Evolutionary conservation across 164 flowering plant genomes (phyloP).

Genomic region (Hamamelis virginiana): DNA sequence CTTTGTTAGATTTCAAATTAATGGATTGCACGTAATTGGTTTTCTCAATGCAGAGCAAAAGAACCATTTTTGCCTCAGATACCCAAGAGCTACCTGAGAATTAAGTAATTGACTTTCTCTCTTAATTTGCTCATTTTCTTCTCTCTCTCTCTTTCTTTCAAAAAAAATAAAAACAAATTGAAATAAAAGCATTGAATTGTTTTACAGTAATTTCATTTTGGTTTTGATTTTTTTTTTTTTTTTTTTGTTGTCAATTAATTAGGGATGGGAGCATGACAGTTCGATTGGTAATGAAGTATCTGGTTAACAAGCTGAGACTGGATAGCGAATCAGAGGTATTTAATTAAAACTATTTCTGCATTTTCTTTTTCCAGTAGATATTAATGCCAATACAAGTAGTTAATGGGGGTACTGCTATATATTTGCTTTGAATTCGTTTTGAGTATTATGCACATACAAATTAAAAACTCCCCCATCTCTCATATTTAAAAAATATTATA

Average conservation of each 20-base stretch:
- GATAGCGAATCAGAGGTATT: constrained; percentile 95
- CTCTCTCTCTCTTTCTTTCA: background rate
- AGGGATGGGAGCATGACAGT: constrained; percentile 95
- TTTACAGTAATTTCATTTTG: too few species aligned
- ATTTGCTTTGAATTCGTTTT: too few species aligned
- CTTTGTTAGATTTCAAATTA: background rate
- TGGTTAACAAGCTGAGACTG: constrained; percentile 84
- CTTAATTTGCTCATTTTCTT: background rate
- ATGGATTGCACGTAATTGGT: constrained; percentile 17
- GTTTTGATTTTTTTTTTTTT: background rate
- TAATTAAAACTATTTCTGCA: constrained; percentile 16
- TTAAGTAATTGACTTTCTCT: constrained; percentile 44
- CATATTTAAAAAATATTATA: too few species aligned
- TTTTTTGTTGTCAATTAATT: background rate
- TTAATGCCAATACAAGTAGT: background rate
- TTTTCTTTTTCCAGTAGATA: background rate
- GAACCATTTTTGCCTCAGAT: constrained; percentile 93
- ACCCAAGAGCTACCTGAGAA: constrained; percentile 87
- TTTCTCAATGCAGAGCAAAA: constrained; percentile 55
- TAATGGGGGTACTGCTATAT: background rate
- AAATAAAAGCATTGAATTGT: too few species aligned
- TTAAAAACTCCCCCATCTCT: background rate
- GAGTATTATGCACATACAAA: constrained; percentile 3
- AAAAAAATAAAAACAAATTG: background rate
- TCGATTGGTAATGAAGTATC: constrained; percentile 75